Base-by-base conservation (phyloP, 495 filamentous ascomycete genomes). In the Trichodelitschia bisporula region DNA sequence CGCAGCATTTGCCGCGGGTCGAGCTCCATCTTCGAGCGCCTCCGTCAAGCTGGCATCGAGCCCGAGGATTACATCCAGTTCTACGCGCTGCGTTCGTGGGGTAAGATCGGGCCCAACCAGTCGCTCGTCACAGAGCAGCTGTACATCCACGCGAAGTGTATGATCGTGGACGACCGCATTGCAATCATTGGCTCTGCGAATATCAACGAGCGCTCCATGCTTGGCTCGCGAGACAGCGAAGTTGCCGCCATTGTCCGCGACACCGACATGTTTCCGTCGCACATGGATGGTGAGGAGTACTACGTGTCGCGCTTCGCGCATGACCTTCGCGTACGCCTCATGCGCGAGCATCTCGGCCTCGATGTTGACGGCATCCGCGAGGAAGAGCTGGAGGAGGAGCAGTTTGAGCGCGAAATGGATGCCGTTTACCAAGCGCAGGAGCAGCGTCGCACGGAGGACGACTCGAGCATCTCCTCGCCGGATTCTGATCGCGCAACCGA, bases 141-240 rank as follows among this genome's bases (percentile, higher is more conserved):
- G 2, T 99, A 99, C 40, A 95, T 99, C 28, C 86, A 99, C 40
- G 86, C 86, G 27, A 99, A 99, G 45, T 80, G 72, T 40, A 93
- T 95, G 66, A 63, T 99, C 34, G 86, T 92, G 3, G 86, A 99
- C 49, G 86, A 99, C 43, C 65, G 83, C 19, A 67, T 82, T 39
- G 84, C 72, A 15, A 72, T 99, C 33, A 99, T 99, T 42, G 86
- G 86, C 12, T 93, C 83, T 23, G 89, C 86, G 17, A 99, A 99
- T 45, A 99, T 99, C 56, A 99, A 99, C 43, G 86, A 99, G 46
- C 74, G 86, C 18, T 93, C 83, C 9, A 84, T 99, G 80, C 45
- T 91, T 14, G 86, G 86, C 20, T 67, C 64, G 12, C 61, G 89
- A 37, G 86, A 99, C 49, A 91, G 80, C 1, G 86, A 99, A 46